phyloP scores from a whole-genome alignment of 2,329 filamentous ascomycete species.

The Phaeosphaeria sp. region DNA sequence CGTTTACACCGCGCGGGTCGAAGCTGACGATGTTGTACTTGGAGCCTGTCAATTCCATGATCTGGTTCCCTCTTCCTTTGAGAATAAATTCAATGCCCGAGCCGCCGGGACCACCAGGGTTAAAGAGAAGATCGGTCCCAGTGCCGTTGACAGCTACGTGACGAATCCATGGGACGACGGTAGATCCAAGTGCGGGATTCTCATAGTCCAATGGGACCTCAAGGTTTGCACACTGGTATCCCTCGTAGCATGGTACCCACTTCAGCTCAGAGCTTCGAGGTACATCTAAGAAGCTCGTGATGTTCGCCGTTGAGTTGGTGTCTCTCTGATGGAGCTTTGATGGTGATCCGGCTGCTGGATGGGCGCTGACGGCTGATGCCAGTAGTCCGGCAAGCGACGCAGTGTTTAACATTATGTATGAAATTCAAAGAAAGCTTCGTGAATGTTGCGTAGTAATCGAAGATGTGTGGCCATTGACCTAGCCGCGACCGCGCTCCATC shows the following conservation, averaged over 20 bases:
- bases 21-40: conserved; percentile 34
- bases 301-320: background rate
- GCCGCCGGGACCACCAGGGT: conserved; percentile 37
- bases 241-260: conserved; percentile 16
- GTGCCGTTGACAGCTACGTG: conserved; percentile 9
- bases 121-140: conserved; percentile 14
- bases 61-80: conserved; percentile 5
- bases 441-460: background rate
- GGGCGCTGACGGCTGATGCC: background rate
- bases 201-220: conserved; percentile 23
- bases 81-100: conserved; percentile 36
- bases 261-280: conserved; percentile 13
- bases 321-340: background rate
- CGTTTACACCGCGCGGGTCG: conserved; percentile 38
- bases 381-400: background rate
- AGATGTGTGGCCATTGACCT: background rate
- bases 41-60: conserved; percentile 14
- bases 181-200: conserved; percentile 10
- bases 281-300: conserved; percentile 11
- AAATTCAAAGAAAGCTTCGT: background rate
- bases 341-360: background rate
- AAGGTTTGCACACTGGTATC: conserved; percentile 15
- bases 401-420: background rate
- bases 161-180: conserved; percentile 19
- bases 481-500: background rate